These are phyloP conservation scores for Puccinia brachypodii DNA, from an alignment of 1,284 basidiomycete genomes.

Conservation along the genomic window DNA sequence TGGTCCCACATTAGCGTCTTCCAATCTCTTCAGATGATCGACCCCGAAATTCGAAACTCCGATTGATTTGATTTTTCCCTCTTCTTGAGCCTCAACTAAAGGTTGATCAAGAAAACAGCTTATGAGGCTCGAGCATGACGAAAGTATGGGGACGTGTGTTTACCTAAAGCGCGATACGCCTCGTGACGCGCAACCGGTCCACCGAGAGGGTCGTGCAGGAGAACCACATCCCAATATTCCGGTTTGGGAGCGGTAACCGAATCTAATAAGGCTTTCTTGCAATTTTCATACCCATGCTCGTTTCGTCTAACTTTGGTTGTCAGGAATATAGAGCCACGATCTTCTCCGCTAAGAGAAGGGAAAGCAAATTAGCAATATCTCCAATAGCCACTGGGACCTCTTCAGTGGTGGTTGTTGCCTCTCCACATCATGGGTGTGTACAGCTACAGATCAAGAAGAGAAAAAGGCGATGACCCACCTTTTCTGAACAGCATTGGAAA, in stretches of 20 bases:
- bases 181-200: conserved; percentile 65
- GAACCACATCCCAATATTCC: conserved; percentile 70
- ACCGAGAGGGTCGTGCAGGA: conserved; percentile 71
- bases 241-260: conserved; percentile 49
- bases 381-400: not conserved
- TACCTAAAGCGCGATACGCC: conserved; percentile 60
- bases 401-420: not conserved
- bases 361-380: not conserved
- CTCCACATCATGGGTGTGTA: conserved; percentile 51
- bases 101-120: not conserved
- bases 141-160: conserved; percentile 58
- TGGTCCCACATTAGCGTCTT: conserved; percentile 63
- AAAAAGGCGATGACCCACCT: conserved; percentile 7
- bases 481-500: conserved; percentile 64
- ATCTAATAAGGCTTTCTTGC: conserved; percentile 51
- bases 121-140: not conserved
- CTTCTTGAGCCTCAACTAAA: conserved; percentile 64
- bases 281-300: conserved; percentile 51
- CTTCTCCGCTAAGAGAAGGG: conserved; percentile 57
- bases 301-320: conserved; percentile 57
- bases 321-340: conserved; percentile 67
- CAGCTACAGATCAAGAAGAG: conserved; percentile 50
- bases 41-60: conserved; percentile 75
- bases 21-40: conserved; percentile 75
- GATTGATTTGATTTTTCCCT: conserved; percentile 69